Evolutionary conservation across 2,329 filamentous ascomycete species (phyloP).

Genomic region (Fusarium praegraminearum): DNA sequence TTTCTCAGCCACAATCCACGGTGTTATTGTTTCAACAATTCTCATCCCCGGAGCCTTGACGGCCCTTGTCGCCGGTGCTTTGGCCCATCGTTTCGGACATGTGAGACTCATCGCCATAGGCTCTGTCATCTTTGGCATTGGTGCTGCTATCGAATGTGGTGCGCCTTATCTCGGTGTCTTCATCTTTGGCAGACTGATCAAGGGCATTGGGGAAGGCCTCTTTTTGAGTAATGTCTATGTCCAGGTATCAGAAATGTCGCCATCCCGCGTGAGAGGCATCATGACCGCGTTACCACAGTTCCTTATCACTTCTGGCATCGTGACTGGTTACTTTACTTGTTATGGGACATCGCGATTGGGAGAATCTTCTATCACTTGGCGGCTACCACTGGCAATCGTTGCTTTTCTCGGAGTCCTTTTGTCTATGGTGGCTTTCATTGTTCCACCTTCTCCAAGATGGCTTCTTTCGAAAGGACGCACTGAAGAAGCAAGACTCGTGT

Average conservation of each 20-base stretch:
- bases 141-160: conserved; percentile 58
- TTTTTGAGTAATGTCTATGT: conserved; percentile 65
- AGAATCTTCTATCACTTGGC: conserved; percentile 64
- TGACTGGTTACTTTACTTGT: conserved; percentile 69
- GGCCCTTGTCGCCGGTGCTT: conserved; percentile 67
- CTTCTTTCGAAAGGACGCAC: conserved; percentile 58
- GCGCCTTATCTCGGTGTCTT: conserved; percentile 61
- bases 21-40: conserved; percentile 70
- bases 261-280: conserved; percentile 61
- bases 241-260: conserved; percentile 71
- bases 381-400: conserved; percentile 62
- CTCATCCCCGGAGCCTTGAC: conserved; percentile 70
- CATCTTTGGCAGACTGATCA: conserved; percentile 66
- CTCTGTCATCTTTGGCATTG: conserved; percentile 64
- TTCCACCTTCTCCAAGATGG: conserved; percentile 68
- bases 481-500: conserved; percentile 58
- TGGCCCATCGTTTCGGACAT: conserved; percentile 67
- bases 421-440: conserved; percentile 52
- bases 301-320: conserved; percentile 63
- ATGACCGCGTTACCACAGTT: conserved; percentile 67
- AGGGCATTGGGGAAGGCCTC: conserved; percentile 69
- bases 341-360: conserved; percentile 65
- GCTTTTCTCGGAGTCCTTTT: conserved; percentile 50
- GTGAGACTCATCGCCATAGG: conserved; percentile 65
- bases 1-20: conserved; percentile 67